Evolutionary conservation across 179 eudicot genomes (phyloP).

Genomic region (Beta lomatogona): DNA sequence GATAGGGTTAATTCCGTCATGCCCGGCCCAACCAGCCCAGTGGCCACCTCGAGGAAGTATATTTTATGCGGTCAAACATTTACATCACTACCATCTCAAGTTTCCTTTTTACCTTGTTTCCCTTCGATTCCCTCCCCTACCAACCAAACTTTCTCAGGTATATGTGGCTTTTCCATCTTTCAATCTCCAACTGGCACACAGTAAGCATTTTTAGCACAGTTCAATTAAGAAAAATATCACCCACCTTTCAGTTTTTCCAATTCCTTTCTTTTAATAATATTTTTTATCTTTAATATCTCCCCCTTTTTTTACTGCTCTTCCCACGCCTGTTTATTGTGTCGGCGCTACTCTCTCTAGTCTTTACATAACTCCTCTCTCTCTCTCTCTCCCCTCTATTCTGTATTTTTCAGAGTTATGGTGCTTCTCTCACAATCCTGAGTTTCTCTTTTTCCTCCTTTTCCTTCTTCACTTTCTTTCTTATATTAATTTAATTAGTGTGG

Average conservation of each 20-base stretch:
- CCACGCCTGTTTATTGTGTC: slow-evolving; percentile 25
- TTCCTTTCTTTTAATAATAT: too few species aligned
- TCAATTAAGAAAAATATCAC: neutral
- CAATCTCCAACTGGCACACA: neutral
- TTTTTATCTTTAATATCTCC: neutral
- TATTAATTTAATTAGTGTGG: neutral
- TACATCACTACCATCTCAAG: too few species aligned
- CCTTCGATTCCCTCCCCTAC: too few species aligned
- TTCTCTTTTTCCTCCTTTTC: neutral
- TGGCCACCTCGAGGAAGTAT: too few species aligned
- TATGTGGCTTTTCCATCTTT: neutral
- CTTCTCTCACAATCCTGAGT: neutral
- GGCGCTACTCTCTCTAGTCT: slow-evolving; percentile 17
- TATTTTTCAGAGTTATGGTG: neutral
- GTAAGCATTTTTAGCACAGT: neutral
- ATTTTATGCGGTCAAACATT: too few species aligned
- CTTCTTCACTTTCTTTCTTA: neutral
- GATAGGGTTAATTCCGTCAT: too few species aligned
- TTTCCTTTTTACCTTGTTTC: too few species aligned
- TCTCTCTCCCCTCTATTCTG: neutral
- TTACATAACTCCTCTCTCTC: neutral
- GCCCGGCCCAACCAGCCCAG: too few species aligned
- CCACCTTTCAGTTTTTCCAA: neutral
- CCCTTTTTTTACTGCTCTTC: slow-evolving; percentile 5
- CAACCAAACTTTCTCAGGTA: too few species aligned